Base-by-base conservation (phyloP, 1,284 basidiomycete species). In the Cystobasidium sp. region DNA sequence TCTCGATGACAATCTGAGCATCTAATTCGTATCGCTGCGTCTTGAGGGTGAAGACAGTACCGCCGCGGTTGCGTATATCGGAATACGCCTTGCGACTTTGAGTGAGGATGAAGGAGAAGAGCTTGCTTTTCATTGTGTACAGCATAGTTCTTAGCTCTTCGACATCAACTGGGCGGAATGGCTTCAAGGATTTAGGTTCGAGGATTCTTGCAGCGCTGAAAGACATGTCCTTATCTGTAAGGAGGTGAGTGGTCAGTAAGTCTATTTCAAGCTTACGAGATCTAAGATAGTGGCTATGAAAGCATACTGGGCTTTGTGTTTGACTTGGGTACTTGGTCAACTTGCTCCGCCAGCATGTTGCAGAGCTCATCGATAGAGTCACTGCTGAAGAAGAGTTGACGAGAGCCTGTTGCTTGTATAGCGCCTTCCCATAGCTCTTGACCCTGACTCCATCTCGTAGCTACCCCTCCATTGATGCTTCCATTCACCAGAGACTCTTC, bases 11-110 rank as follows among this genome's bases (percentile, higher is more conserved):
- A n/a, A 71, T 44, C 46, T 52, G 44, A 31, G 46, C 24, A 24
- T 71, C 69, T 20, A 51, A 31, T 37, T 71, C 69, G 47, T 53
- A 71, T 37, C 69, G 43, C 41, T 71, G 69, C 7, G 69, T 71
- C 20, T 55, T 49, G 69, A 71, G 6, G 0, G 69, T 59, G 16
- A 71, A n/a, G 7, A 49, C 39, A 3, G 69, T n/a, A 41, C 69
- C 69, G 18, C 69, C 69, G 1, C 62, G 47, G 9, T 3, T 5
- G 18, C 47, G 37, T 24, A 71, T 39, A 16, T 55, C 41, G 2
- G 20, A 0, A 39, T 46, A 71, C 12, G 69, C 69, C 2, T 53
- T 49, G 14, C 69, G 39, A 20, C 47, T 53, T 64, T 71, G 69
- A n/a, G 47, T 55, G n/a, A 71, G 51, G 31, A 63, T 41, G 49